These are phyloP conservation scores for Bacterosira constricta DNA, from an alignment of 108 stramenopile genomes.

Conservation along the genomic window DNA sequence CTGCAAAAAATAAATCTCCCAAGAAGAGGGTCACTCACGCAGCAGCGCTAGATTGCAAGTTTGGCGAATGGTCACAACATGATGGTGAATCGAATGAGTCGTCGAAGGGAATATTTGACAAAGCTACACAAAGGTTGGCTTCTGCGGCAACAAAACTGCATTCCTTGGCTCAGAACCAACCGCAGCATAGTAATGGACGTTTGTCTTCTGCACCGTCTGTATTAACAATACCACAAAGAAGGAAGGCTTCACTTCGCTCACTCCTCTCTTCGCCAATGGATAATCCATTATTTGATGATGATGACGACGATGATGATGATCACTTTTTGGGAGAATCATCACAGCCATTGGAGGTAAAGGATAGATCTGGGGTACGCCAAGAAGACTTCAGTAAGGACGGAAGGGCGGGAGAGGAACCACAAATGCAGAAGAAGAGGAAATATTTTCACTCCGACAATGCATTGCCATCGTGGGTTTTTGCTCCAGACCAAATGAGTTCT, in stretches of 20 bases:
- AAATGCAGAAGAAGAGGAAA: neutral
- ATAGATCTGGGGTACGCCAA: neutral
- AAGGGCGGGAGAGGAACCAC: too few relatives aligned
- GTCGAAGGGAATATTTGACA: too few relatives aligned
- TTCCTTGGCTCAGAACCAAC: neutral
- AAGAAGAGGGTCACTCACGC: neutral
- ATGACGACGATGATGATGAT: neutral
- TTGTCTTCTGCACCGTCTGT: slow-evolving; percentile 11
- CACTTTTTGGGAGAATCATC: too few relatives aligned
- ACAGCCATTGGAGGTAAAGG: too few relatives aligned
- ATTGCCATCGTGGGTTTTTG: slow-evolving; percentile 31
- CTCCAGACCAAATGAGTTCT: neutral
- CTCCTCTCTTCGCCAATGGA: slow-evolving; percentile 3
- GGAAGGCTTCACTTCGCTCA: slow-evolving; percentile 18
- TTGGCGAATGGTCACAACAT: too few relatives aligned
- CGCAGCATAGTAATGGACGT: neutral
- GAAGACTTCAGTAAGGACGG: neutral
- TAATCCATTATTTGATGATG: slow-evolving; percentile 36
- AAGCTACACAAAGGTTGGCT: too few relatives aligned
- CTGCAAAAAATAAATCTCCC: slow-evolving; percentile 7
- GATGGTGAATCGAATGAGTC: too few relatives aligned
- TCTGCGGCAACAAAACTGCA: too few relatives aligned
- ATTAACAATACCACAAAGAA: neutral
- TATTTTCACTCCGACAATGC: slow-evolving; percentile 24
- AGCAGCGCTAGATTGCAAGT: too few relatives aligned